phyloP scores from a whole-genome alignment of 148 eudicot species.

The Cornus kousa region DNA sequence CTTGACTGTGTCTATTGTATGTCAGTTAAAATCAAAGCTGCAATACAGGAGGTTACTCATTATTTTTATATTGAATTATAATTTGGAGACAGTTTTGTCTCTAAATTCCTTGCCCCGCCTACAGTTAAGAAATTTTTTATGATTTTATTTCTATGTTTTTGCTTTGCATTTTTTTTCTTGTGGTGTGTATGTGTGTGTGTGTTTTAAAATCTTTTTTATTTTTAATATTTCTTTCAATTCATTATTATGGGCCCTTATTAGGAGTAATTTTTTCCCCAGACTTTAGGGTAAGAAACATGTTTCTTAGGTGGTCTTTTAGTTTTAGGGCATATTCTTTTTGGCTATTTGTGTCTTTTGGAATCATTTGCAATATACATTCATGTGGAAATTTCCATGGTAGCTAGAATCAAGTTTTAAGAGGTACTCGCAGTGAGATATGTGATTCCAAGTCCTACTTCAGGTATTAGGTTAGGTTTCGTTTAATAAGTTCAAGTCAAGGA shows the following conservation, averaged over 20 bases:
- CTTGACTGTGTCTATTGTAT: neutral
- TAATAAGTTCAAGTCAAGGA: neutral
- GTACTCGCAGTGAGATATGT: neutral
- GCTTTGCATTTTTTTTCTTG: no score
- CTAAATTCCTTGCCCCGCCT: neutral
- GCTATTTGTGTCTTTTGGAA: neutral
- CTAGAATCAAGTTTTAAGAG: neutral
- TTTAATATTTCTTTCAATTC: no score
- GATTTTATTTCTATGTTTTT: neutral
- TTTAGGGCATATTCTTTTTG: neutral
- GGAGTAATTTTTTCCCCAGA: no score
- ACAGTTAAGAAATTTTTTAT: neutral
- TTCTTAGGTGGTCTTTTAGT: neutral
- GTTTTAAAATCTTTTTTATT: no score
- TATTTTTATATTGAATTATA: slow-evolving; percentile 1
- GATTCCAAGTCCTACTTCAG: neutral
- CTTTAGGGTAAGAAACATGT: neutral
- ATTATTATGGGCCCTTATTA: no score
- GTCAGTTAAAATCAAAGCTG: neutral
- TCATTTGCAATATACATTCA: neutral
- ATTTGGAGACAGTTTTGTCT: neutral
- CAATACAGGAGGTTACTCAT: neutral
- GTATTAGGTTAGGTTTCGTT: neutral
- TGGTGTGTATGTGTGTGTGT: no score
- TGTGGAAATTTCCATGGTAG: neutral